These are phyloP conservation scores for Suillus tomentosus DNA, from an alignment of 768 basidiomycete genomes.

Conservation along the genomic window DNA sequence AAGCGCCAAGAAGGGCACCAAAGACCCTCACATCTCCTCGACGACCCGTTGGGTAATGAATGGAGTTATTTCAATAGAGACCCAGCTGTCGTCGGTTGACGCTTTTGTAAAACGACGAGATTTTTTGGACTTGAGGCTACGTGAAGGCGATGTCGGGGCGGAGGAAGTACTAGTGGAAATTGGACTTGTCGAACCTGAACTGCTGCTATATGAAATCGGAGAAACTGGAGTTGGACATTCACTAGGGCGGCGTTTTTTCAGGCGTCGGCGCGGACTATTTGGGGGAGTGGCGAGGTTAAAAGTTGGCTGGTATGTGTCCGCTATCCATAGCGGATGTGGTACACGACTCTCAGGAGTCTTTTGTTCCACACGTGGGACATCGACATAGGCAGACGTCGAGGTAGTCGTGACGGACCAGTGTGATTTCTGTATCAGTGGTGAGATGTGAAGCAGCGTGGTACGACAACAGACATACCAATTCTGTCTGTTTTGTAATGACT, in stretches of 20 bases:
- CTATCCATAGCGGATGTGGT: slow-evolving; percentile 7
- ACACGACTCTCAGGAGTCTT: not conserved
- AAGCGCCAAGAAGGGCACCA: not conserved
- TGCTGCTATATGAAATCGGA: not conserved
- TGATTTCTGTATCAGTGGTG: slow-evolving; percentile 26
- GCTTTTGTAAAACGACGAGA: slow-evolving; percentile 21
- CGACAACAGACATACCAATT: slow-evolving; percentile 20
- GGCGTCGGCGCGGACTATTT: slow-evolving; percentile 25
- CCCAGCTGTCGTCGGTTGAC: slow-evolving; percentile 30
- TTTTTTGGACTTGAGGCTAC: slow-evolving; percentile 20
- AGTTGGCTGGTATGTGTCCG: slow-evolving; percentile 2
- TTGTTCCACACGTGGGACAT: slow-evolving; percentile 11
- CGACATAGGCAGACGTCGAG: slow-evolving; percentile 35
- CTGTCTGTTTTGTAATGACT: not conserved
- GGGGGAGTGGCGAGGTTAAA: slow-evolving; percentile 21
- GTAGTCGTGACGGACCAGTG: slow-evolving; percentile 39
- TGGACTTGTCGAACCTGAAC: slow-evolving; percentile 5
- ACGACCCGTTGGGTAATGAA: slow-evolving; percentile 21
- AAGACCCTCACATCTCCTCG: not conserved
- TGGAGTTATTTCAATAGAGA: slow-evolving; percentile 32
- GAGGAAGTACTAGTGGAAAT: slow-evolving; percentile 9
- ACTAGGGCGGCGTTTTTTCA: slow-evolving; percentile 33
- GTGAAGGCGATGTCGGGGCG: slow-evolving; percentile 17
- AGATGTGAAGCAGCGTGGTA: not conserved
- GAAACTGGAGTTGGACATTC: slow-evolving; percentile 11